These are phyloP conservation scores for Bacterosira constricta DNA, from an alignment of 108 stramenopile species.

Conservation along the genomic window DNA sequence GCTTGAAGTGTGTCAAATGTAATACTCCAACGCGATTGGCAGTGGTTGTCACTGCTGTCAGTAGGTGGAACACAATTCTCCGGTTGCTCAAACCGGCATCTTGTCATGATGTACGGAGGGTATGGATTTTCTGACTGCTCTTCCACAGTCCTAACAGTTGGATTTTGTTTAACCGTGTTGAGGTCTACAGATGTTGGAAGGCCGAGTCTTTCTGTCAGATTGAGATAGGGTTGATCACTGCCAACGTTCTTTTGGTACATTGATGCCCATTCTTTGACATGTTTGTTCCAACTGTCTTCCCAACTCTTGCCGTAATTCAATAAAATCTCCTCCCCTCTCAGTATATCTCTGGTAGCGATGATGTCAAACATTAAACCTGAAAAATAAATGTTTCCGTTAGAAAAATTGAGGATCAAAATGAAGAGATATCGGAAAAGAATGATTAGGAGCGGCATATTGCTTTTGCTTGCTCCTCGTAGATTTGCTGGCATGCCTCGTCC, in stretches of 20 bases:
- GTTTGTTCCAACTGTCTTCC: slow-evolving; percentile 65
- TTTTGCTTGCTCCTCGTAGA: too few relatives aligned
- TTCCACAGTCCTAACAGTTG: slow-evolving; percentile 49
- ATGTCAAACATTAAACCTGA: slow-evolving; percentile 61
- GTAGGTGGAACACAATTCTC: not conserved
- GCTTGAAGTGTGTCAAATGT: not conserved
- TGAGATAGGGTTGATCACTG: not conserved
- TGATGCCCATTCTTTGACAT: slow-evolving; percentile 46
- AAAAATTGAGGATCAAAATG: too few relatives aligned
- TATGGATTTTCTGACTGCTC: slow-evolving; percentile 71
- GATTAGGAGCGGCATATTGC: too few relatives aligned
- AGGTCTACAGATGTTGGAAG: slow-evolving; percentile 3
- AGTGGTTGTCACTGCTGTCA: not conserved
- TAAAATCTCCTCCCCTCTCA: slow-evolving; percentile 66
- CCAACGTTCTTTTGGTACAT: not conserved
- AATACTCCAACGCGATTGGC: slow-evolving; percentile 2
- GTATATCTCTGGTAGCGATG: slow-evolving; percentile 56
- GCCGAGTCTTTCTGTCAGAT: slow-evolving; percentile 20
- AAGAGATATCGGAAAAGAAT: too few relatives aligned
- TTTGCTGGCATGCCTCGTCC: too few relatives aligned
- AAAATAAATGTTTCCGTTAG: too few relatives aligned
- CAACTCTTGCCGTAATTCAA: slow-evolving; percentile 72
- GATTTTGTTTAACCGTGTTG: slow-evolving; percentile 6
- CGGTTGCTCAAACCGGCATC: slow-evolving; percentile 51
- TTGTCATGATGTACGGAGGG: slow-evolving; percentile 55